A percentile compares a stretch with the other conserved stretches of the same genome.
Conservation (phyloP, 2,329 filamentous ascomycete genomes). For the Aspergillus floridensis region DNA sequence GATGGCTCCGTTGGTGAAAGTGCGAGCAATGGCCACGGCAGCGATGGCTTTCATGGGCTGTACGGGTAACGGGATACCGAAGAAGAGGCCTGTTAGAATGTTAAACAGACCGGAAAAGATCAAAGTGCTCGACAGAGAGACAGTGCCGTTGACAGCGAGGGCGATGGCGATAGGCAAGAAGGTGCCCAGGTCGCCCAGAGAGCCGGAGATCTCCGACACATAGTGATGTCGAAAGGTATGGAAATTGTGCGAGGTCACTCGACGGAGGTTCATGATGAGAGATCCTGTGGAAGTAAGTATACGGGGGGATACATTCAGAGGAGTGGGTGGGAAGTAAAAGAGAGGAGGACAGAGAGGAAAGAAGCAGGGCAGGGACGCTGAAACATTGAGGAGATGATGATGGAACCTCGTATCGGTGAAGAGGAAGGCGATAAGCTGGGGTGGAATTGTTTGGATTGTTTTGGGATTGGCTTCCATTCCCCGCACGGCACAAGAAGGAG, state of each 20-base stretch:
- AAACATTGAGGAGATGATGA: background rate
- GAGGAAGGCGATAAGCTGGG: background rate
- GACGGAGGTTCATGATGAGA: conserved; percentile 21
- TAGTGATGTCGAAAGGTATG: conserved; percentile 55
- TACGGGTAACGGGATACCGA: conserved; percentile 86
- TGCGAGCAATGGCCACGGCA: conserved; percentile 74
- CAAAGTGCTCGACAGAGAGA: conserved; percentile 78
- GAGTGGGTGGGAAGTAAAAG: background rate
- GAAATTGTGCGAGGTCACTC: conserved; percentile 50
- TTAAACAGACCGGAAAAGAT: conserved; percentile 89
- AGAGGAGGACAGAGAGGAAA: background rate
- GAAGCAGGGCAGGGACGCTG: background rate
- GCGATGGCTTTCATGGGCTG: conserved; percentile 92
- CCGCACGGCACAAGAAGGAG: background rate
- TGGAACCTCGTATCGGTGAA: background rate
- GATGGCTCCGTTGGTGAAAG: conserved; percentile 66
- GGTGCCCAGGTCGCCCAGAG: conserved; percentile 84
- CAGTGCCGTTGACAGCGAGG: conserved; percentile 71
- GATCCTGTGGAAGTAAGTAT: background rate
- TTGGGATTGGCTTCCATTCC: background rate
- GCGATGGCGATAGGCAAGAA: conserved; percentile 86
- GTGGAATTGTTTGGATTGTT: background rate
- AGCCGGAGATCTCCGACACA: conserved; percentile 78
- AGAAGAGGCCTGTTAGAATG: conserved; percentile 73
- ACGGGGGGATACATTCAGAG: background rate